Base-by-base conservation (phyloP, 2,329 filamentous ascomycete species). In the Helminthosporium solani region DNA sequence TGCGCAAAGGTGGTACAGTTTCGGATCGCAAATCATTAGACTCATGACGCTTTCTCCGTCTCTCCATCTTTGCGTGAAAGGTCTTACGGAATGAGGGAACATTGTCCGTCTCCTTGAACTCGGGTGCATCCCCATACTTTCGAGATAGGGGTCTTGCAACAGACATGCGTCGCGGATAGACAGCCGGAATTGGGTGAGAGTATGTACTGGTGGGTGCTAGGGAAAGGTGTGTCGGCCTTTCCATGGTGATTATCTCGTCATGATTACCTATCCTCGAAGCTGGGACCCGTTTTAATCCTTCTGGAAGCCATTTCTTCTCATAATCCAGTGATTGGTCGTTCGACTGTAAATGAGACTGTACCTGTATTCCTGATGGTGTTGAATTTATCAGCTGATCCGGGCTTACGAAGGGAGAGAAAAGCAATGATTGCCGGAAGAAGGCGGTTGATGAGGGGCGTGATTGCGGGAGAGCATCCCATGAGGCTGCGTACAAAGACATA, bases 401-500 rank as follows among this genome's bases (percentile, higher is more conserved):
- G 18, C 25, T 45, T 2, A 50, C 19, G n/a, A 53, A 43, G 9
- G 53, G 50, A 8, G 47, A 49, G 15, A 47, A 11, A 7, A 49
- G 12, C 3, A 38, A 31, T 14, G 46, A 33, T 19, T 56, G 47
- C 3, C 39, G 34, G 25, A 56, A 53, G 20, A 56, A 38, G 4
- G 33, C 15, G 7, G n/a, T 18, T 8, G 20, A 43, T 8, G 38
- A 27, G 11, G 25, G 33, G 15, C 41, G 31, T 7, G 28, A 31
- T n/a, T 28, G 33, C 8, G 44, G 31, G 21, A 31, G 37, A 16
- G 25, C 33, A 8, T 37, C 43, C 58, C 52, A 56, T 25, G 56
- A 46, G 16, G 53, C 53, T 2, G 49, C 27, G 25, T 66, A 57
- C 4, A 57, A 38, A 0, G 52, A 53, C 21, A 56, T 47, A 0